Percentiles rank a stretch among this genome's conserved stretches.
Evolutionary conservation across 2,329 filamentous ascomycete genomes (phyloP).

Genomic region (Geoglossum cookeanum): DNA sequence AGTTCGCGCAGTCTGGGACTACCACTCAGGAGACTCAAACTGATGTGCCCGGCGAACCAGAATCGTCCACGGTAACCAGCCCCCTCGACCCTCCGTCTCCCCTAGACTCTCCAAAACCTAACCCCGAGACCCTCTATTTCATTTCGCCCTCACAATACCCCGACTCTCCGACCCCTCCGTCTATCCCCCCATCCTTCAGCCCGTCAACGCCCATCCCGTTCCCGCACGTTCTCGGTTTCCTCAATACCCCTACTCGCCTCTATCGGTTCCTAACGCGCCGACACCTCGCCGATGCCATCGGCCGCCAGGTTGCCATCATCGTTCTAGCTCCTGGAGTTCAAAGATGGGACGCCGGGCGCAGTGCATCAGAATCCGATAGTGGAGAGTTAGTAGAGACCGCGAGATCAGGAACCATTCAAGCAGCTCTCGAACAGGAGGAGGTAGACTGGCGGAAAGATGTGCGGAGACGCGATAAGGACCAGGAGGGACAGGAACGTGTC

Average conservation of each 20-base stretch:
- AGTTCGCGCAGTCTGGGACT: background rate
- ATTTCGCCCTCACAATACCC: slow-evolving; percentile 56
- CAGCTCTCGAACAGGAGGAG: slow-evolving; percentile 50
- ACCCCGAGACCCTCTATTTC: slow-evolving; percentile 40
- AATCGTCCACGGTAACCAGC: slow-evolving; percentile 33
- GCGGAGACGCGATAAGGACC: slow-evolving; percentile 34
- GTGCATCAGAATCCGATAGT: slow-evolving; percentile 39
- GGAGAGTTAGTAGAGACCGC: background rate
- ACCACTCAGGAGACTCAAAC: background rate
- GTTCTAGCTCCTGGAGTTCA: slow-evolving; percentile 29
- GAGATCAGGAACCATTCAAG: background rate
- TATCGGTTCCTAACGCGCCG: slow-evolving; percentile 77
- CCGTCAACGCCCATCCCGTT: slow-evolving; percentile 56
- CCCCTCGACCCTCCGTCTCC: slow-evolving; percentile 27
- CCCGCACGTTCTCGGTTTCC: slow-evolving; percentile 82
- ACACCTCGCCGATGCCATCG: slow-evolving; percentile 68
- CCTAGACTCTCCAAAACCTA: slow-evolving; percentile 21
- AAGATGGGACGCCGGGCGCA: slow-evolving; percentile 18
- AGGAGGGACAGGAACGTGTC: slow-evolving; percentile 42
- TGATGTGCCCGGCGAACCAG: slow-evolving; percentile 7
- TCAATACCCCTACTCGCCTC: slow-evolving; percentile 71
- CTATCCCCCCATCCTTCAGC: slow-evolving; percentile 50
- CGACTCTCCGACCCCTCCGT: slow-evolving; percentile 40
- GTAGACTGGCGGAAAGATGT: slow-evolving; percentile 68
- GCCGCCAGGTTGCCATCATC: slow-evolving; percentile 68